phyloP scores from a whole-genome alignment of 768 basidiomycete genomes.

The Gloeopeniophorella convolvens region DNA sequence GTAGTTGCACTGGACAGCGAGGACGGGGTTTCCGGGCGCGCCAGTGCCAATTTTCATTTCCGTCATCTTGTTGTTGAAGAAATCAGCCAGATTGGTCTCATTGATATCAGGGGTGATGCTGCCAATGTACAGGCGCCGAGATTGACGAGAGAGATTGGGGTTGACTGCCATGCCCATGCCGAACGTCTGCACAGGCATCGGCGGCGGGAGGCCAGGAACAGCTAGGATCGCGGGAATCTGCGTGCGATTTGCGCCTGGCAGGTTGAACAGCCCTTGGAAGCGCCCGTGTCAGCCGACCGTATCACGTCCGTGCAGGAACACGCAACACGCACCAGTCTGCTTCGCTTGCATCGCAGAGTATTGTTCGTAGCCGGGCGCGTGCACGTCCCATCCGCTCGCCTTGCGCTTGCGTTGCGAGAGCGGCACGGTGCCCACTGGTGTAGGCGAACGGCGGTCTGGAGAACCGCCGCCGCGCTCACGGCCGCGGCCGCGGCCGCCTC shows the following conservation, averaged over 20 bases:
- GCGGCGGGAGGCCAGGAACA: slow-evolving; percentile 75
- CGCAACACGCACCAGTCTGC: slow-evolving; percentile 65
- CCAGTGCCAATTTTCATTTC: slow-evolving; percentile 86
- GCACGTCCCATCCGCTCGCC: slow-evolving; percentile 94
- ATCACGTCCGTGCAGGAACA: neutral
- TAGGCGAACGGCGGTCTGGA: slow-evolving; percentile 80
- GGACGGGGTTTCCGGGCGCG: slow-evolving; percentile 81
- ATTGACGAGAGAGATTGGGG: slow-evolving; percentile 88
- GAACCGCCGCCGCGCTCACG: slow-evolving; percentile 53
- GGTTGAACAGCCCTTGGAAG: slow-evolving; percentile 82
- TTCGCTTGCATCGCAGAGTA: slow-evolving; percentile 97
- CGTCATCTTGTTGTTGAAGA: slow-evolving; percentile 95
- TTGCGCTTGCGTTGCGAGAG: slow-evolving; percentile 83
- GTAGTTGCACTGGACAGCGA: slow-evolving; percentile 93
- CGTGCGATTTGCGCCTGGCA: slow-evolving; percentile 90
- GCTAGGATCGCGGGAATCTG: slow-evolving; percentile 79
- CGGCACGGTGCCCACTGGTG: slow-evolving; percentile 76
- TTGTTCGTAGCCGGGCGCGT: slow-evolving; percentile 92
- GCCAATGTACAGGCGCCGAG: slow-evolving; percentile 92
- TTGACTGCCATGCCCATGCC: slow-evolving; percentile 84
- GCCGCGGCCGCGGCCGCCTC: slow-evolving; percentile 44
- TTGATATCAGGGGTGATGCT: slow-evolving; percentile 94
- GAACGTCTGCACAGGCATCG: slow-evolving; percentile 77
- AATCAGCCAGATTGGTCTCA: slow-evolving; percentile 85
- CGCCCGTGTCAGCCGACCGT: neutral